A percentile compares a stretch with the other conserved stretches of the same genome.
These are phyloP conservation scores for Mycena belliarum DNA, from an alignment of 768 basidiomycete species.

Conservation along the genomic window DNA sequence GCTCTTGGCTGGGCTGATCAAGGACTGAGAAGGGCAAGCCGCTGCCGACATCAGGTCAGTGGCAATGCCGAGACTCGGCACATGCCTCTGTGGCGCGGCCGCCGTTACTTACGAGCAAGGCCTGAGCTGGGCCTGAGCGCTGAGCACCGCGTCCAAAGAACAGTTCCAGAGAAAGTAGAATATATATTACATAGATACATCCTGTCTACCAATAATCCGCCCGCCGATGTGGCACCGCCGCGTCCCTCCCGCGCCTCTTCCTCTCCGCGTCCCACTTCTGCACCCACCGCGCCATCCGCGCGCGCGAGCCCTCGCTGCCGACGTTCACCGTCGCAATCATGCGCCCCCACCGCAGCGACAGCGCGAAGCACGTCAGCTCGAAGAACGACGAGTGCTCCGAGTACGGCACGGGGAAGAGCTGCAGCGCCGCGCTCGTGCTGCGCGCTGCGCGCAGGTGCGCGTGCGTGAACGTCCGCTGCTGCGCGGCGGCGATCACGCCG, in stretches of 20 bases:
- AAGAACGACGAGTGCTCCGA: slow-evolving; percentile 97
- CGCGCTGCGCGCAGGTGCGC: slow-evolving; percentile 66
- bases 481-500: slow-evolving; percentile 66
- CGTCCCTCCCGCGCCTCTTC: slow-evolving; percentile 47
- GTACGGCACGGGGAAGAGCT: slow-evolving; percentile 85
- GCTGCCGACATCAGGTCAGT: too few relatives aligned
- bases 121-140: too few relatives aligned
- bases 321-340: slow-evolving; percentile 98
- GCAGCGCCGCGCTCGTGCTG: slow-evolving; percentile 68
- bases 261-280: slow-evolving; percentile 86
- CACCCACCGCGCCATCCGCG: slow-evolving; percentile 90
- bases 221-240: slow-evolving; percentile 42
- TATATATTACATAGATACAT: not conserved
- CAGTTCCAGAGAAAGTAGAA: too few relatives aligned
- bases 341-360: slow-evolving; percentile 80
- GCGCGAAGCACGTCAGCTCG: slow-evolving; percentile 92
- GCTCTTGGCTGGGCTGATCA: too few relatives aligned
- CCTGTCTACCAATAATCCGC: slow-evolving; percentile 47
- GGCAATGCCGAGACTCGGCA: too few relatives aligned
- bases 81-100: too few relatives aligned
- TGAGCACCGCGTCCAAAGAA: too few relatives aligned
- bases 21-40: too few relatives aligned
- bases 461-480: slow-evolving; percentile 68
- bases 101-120: too few relatives aligned
- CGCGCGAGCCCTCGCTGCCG: slow-evolving; percentile 67